Evolutionary conservation across 805 yeast species (phyloP), one percentile per base, ranked within the genome.

Genomic region (Candida takata): DNA sequence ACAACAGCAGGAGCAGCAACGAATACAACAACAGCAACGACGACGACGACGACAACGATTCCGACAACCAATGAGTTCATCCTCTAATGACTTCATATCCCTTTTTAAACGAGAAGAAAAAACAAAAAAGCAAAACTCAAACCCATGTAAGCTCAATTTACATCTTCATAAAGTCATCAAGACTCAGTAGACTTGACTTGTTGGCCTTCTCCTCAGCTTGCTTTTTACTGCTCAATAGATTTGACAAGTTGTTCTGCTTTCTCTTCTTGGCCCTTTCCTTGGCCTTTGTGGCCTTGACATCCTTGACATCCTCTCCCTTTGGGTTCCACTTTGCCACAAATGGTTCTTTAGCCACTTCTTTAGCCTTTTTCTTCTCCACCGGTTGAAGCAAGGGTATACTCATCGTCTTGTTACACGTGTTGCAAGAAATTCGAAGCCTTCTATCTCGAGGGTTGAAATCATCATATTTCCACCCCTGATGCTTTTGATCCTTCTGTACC

Each of bases 111-210:
- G n/a, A n/a, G n/a, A n/a, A n/a, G n/a, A n/a, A n/a, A n/a, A n/a
- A n/a, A n/a, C n/a, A n/a, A n/a, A n/a, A n/a, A n/a, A n/a, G n/a
- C n/a, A n/a, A n/a, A n/a, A n/a, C n/a, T n/a, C n/a, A 20, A 10
- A 20, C 23, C 10, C 23, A 20, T 15, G 35, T 11, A 25, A 11
- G 24, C 27, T 23, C 12, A 13, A 8, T 14, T 29, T 24, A 31
- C 35, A 30, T 19, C 24, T 55, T 60, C 72, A 74, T 64, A 44
- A 74, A 72, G 36, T 70, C 75, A 58, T 68, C 69, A 26, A 76
- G 54, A 45, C 69, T 67, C 19, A 75, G 54, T 1, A 70, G 48
- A 17, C 57, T 50, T 11, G 54, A 37, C n/a, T 55, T 54, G 10
- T 52, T 49, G 10, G 16, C 29, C 24, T 48, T 52, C 24, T 49